Evolutionary conservation across 1,139 yeast species (phyloP), one percentile per base, ranked within the genome.

Genomic region (Taiozyma sp.): DNA sequence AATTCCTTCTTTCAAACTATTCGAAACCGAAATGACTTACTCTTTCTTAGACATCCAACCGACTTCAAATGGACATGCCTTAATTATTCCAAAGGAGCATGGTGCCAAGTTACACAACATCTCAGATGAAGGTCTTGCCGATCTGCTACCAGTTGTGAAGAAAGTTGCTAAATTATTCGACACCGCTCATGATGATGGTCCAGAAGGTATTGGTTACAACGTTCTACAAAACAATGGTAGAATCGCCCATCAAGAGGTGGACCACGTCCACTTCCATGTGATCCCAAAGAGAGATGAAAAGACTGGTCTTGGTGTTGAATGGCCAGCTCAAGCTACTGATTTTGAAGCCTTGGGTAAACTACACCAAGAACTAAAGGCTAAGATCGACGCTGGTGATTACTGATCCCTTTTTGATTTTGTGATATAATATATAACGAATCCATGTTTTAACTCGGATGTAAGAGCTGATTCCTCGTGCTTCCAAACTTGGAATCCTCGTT

Each of bases 1-100:
- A 62, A 92, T 92, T 64, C 98, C 98, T 43, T 87, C 96, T 7
- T 80, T 88, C 72, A 92, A 92, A 69, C 74, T 92, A 59, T 77
- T 87, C 59, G 99, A 92, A 69, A 89, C 97, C 23, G 76, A 86
- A 54, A 77, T 80, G 62, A 73, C 88, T 5, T 87, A 82, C 66
- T 89, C 97, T 0, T 93, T 92, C 68, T 77, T 93, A 65, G 99
- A 92, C 65, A 91, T 92, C 64, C 92, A 89, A 62, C 98, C 99
- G 55, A 87, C 92, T 12, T 76, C 96, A 10, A 81, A 81, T 61
- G 97, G 96, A 42, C 99, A 92, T 68, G 81, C 95, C 40, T 74
- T 92, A 63, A 81, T 92, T 48, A 90, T 92, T 59, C 98, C 98
- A 55, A 92, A 92, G 69, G 79, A 80, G 69, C 97, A 91, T 67